phyloP scores from a whole-genome alignment of 352 stramenopile genomes.

The Pseudoperonospora humuli region DNA sequence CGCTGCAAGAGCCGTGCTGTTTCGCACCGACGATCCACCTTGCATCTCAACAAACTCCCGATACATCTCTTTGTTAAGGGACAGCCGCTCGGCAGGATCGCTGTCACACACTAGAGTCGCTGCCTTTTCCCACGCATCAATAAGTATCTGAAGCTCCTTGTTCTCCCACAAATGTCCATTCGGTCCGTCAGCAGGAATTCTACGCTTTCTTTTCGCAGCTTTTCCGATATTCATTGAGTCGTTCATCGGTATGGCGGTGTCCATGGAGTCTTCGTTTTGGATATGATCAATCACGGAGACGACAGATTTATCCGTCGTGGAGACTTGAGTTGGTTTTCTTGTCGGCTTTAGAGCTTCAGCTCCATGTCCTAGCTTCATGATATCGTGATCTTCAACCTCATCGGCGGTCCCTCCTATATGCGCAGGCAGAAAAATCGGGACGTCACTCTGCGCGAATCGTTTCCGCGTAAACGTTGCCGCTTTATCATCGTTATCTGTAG shows the following conservation, averaged over 20 bases:
- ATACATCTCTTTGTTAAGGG: slow-evolving; percentile 32
- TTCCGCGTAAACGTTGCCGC: neutral
- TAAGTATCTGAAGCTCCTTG: slow-evolving; percentile 21
- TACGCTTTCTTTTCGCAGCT: slow-evolving; percentile 17
- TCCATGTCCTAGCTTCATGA: neutral
- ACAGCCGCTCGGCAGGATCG: slow-evolving; percentile 11
- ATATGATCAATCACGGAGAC: neutral
- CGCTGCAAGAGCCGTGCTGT: slow-evolving; percentile 25
- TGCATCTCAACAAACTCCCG: slow-evolving; percentile 29
- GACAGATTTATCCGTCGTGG: neutral
- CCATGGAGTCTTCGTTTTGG: neutral
- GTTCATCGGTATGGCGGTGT: neutral
- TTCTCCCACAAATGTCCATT: slow-evolving; percentile 28
- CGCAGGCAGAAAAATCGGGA: neutral
- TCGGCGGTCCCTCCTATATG: too few relatives aligned
- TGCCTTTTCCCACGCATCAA: slow-evolving; percentile 34
- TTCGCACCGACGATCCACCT: slow-evolving; percentile 25
- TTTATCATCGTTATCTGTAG: neutral
- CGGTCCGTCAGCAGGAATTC: slow-evolving; percentile 13
- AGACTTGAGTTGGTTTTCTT: neutral
- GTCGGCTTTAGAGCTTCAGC: neutral
- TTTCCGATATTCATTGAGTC: neutral
- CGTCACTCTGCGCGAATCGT: neutral
- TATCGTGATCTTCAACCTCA: neutral
- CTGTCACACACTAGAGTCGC: slow-evolving; percentile 21